These are phyloP conservation scores for Calonectria naviculata DNA, from an alignment of 2,329 filamentous ascomycete genomes.

Conservation along the genomic window DNA sequence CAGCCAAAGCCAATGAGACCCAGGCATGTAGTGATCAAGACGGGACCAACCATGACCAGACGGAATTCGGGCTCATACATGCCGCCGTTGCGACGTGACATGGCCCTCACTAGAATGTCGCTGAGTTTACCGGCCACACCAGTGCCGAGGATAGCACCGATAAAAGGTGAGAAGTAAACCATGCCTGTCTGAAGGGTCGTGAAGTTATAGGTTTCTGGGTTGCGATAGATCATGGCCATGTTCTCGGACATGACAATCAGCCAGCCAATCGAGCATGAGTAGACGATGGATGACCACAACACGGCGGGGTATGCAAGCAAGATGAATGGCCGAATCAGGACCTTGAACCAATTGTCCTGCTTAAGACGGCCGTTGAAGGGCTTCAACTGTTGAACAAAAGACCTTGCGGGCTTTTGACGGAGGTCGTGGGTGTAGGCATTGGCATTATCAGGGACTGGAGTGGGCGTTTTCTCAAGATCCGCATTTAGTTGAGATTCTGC, in stretches of 20 bases:
- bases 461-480: conserved; percentile 56
- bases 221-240: conserved; percentile 82
- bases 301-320: conserved; percentile 89
- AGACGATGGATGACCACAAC: conserved; percentile 87
- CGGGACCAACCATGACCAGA: conserved; percentile 86
- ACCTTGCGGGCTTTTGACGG: conserved; percentile 73
- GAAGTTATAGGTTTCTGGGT: conserved; percentile 80
- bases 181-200: conserved; percentile 83
- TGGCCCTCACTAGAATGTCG: conserved; percentile 83
- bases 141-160: conserved; percentile 90
- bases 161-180: conserved; percentile 89
- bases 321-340: conserved; percentile 83
- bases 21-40: conserved; percentile 80
- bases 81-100: conserved; percentile 87
- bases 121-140: conserved; percentile 90
- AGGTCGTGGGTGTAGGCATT: conserved; percentile 77
- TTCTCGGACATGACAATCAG: conserved; percentile 94
- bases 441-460: conserved; percentile 49
- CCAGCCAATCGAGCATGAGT: conserved; percentile 92
- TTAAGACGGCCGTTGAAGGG: conserved; percentile 83
- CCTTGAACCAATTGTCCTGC: conserved; percentile 82
- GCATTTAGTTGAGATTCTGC: conserved; percentile 32
- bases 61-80: conserved; percentile 96
- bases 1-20: conserved; percentile 98
- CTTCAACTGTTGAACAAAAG: conserved; percentile 79